These are phyloP conservation scores for Corrigiola litoralis DNA, from an alignment of 179 eudicot genomes.

Conservation along the genomic window DNA sequence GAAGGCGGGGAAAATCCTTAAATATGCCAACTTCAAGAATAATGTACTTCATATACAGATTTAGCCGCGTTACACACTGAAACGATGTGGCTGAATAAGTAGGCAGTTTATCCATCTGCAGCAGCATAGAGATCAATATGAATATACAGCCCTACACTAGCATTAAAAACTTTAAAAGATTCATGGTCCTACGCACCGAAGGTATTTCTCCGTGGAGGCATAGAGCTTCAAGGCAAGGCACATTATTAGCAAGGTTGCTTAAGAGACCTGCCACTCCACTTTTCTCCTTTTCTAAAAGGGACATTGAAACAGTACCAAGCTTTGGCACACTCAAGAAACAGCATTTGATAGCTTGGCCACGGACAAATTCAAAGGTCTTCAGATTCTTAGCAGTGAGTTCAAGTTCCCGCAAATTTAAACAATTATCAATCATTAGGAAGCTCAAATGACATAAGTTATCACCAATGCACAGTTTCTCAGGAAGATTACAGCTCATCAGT, in stretches of 20 bases:
- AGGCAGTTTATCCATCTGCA: neutral
- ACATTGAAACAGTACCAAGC: slow-evolving; percentile 5
- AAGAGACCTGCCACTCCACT: neutral
- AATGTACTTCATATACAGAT: neutral
- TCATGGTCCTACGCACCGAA: neutral
- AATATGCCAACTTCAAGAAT: neutral
- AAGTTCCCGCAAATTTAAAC: neutral
- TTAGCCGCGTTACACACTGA: neutral
- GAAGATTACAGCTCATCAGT: slow-evolving; percentile 5
- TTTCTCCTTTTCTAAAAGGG: neutral
- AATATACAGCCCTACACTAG: neutral
- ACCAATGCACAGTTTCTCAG: slow-evolving; percentile 5
- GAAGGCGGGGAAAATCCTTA: neutral
- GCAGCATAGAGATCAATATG: neutral
- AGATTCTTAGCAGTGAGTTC: slow-evolving; percentile 1
- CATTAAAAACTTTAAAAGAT: neutral
- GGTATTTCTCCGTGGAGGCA: neutral
- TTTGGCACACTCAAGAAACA: neutral
- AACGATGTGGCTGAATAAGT: neutral
- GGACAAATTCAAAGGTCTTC: neutral
- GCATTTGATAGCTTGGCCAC: neutral
- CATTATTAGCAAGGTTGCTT: neutral
- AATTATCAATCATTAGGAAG: neutral
- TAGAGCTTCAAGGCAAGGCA: neutral
- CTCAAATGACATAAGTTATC: neutral